A percentile compares a stretch with the other conserved stretches of the same genome.
Evolutionary conservation across 1,139 yeast genomes (phyloP).

Genomic region (Casaregolazyma suthepensis): DNA sequence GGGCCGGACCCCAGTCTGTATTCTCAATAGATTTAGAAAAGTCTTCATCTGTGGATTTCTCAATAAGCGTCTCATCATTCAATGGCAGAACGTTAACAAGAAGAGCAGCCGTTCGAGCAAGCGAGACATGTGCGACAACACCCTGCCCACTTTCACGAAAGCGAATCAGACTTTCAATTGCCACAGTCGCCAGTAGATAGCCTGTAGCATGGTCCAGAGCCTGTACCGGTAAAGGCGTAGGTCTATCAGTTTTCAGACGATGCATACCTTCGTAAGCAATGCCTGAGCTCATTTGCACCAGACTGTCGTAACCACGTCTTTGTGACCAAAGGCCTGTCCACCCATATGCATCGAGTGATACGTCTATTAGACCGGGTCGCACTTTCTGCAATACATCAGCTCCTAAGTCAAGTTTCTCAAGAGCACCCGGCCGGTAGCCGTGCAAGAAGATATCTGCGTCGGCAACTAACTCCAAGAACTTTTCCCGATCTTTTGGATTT

Average conservation of each 20-base stretch:
- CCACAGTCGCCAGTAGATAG: neutral
- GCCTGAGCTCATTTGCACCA: neutral
- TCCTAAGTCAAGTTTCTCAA: conserved; percentile 34
- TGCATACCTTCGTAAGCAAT: neutral
- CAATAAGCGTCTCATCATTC: neutral
- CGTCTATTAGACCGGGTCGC: conserved; percentile 33
- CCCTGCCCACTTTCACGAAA: neutral
- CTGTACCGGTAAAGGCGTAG: neutral
- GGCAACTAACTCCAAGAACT: conserved; percentile 28
- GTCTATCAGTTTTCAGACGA: neutral
- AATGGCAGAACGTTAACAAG: neutral
- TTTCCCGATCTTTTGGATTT: conserved; percentile 29
- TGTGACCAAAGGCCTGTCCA: conserved; percentile 34
- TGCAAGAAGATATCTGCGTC: conserved; percentile 37
- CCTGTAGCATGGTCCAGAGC: neutral
- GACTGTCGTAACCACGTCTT: conserved; percentile 36
- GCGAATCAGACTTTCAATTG: neutral
- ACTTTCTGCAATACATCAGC: conserved; percentile 27
- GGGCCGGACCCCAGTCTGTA: neutral
- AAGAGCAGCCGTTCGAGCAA: neutral
- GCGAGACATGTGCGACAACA: neutral
- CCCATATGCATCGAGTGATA: conserved; percentile 38
- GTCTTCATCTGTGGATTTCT: neutral
- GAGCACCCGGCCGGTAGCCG: conserved; percentile 38
- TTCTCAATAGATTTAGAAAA: neutral